A percentile compares a stretch with the other conserved stretches of the same genome.
phyloP scores from a whole-genome alignment of 139 green algal genomes.

The Nannochloris sp. region DNA sequence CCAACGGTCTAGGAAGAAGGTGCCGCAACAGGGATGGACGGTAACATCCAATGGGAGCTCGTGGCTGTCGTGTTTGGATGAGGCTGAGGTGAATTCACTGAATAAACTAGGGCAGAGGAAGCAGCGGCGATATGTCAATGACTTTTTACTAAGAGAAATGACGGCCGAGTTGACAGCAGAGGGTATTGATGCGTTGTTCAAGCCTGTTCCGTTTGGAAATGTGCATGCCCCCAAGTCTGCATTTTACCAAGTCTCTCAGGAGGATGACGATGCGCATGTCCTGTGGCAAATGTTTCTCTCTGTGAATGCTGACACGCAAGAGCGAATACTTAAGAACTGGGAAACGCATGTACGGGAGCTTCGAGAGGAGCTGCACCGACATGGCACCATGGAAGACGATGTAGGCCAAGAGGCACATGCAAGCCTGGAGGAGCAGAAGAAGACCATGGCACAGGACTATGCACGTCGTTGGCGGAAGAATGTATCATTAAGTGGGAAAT shows the following conservation, averaged over 20 bases:
- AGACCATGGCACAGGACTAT: not conserved
- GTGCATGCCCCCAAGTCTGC: constrained; percentile 1
- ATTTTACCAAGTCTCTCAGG: constrained; percentile 9
- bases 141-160: constrained; percentile 45
- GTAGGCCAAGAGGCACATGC: constrained; percentile 16
- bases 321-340: constrained; percentile 39
- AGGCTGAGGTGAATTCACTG: constrained; percentile 23
- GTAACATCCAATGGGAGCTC: not conserved
- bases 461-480: not conserved
- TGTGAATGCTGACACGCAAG: constrained; percentile 42
- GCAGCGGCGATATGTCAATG: constrained; percentile 36
- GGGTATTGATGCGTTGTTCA: constrained; percentile 45
- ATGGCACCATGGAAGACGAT: constrained; percentile 22
- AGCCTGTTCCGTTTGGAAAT: constrained; percentile 46
- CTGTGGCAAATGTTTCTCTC: constrained; percentile 42
- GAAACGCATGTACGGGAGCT: constrained; percentile 29
- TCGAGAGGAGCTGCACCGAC: not conserved
- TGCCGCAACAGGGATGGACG: not conserved
- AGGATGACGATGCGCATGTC: not conserved
- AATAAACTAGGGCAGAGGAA: constrained; percentile 22
- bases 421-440: constrained; percentile 24
- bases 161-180: constrained; percentile 25
- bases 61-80: not conserved
- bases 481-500: not conserved
- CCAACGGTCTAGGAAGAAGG: not conserved